A percentile compares a stretch with the other conserved stretches of the same genome.
phyloP scores from a whole-genome alignment of 345 rosid species.

The Dovyalis caffra region DNA sequence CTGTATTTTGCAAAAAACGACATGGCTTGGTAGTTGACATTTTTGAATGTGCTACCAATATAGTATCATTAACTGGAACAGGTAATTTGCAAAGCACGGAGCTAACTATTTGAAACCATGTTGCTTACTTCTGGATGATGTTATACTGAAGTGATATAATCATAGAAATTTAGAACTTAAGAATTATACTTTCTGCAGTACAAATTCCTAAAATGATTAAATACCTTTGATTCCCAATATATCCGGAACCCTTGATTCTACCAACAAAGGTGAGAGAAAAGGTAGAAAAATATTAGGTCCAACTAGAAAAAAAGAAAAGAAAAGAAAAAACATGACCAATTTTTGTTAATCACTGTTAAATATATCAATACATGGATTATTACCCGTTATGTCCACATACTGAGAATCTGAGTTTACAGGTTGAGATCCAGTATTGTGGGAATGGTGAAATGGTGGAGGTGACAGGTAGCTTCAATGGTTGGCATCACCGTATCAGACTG shows the following conservation, averaged over 20 bases:
- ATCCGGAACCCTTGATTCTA: neutral
- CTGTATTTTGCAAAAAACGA: too few relatives aligned
- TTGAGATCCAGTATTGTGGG: conserved; percentile 65
- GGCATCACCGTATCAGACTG: conserved; percentile 79
- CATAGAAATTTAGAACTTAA: neutral
- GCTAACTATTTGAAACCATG: neutral
- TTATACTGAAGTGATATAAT: neutral
- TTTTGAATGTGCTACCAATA: neutral
- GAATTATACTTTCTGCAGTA: neutral
- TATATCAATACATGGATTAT: neutral
- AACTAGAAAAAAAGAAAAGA: neutral
- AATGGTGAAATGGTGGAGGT: conserved; percentile 87
- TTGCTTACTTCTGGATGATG: neutral
- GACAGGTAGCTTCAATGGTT: conserved; percentile 92
- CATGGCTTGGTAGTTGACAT: neutral
- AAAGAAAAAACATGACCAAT: neutral
- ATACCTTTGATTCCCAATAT: neutral
- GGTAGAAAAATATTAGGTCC: neutral
- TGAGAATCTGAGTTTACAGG: conserved; percentile 40
- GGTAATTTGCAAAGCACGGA: neutral
- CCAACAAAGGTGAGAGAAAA: neutral
- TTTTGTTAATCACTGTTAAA: neutral
- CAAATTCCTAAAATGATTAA: neutral
- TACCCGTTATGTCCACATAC: conserved; percentile 1
- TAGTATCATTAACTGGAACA: neutral